Conservation (phyloP, 352 stramenopile species). For the Peronosclerospora sorghi region DNA sequence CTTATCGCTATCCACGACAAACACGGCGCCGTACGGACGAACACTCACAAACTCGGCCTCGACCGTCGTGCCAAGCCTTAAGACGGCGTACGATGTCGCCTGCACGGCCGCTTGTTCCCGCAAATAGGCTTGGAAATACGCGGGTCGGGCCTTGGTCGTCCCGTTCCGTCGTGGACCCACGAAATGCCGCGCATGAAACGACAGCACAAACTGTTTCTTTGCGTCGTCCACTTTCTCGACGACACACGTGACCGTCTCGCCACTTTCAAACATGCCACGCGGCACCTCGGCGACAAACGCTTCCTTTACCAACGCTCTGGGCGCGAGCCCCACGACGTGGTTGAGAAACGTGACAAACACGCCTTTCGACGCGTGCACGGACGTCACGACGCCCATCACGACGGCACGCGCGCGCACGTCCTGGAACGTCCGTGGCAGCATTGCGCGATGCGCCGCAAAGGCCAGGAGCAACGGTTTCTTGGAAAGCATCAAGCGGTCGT, state of each 20-base stretch:
- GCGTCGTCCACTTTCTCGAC: constrained; percentile 65
- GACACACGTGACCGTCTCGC: constrained; percentile 73
- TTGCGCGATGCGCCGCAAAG: constrained; percentile 19
- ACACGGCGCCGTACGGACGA: constrained; percentile 79
- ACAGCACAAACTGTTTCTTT: constrained; percentile 75
- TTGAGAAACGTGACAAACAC: constrained; percentile 86
- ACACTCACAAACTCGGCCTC: constrained; percentile 78
- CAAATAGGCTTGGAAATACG: constrained; percentile 49
- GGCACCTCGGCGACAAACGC: constrained; percentile 61
- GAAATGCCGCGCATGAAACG: constrained; percentile 42
- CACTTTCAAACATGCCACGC: constrained; percentile 74
- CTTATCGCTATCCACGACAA: constrained; percentile 58
- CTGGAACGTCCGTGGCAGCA: constrained; percentile 47
- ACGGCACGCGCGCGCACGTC: constrained; percentile 50
- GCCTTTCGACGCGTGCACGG: constrained; percentile 57
- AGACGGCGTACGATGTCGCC: no score
- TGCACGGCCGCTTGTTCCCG: no score
- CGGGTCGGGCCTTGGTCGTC: constrained; percentile 25
- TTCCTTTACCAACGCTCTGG: constrained; percentile 67
- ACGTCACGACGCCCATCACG: constrained; percentile 71
- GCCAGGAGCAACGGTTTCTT: constrained; percentile 74
- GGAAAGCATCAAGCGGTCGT: constrained; percentile 64
- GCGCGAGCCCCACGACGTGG: constrained; percentile 70
- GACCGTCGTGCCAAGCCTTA: constrained; percentile 50
- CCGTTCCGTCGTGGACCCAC: constrained; percentile 22